Evolutionary conservation across 108 stramenopile species (phyloP), one percentile per base, ranked within the genome.

Genomic region (Cyclotella atomus): DNA sequence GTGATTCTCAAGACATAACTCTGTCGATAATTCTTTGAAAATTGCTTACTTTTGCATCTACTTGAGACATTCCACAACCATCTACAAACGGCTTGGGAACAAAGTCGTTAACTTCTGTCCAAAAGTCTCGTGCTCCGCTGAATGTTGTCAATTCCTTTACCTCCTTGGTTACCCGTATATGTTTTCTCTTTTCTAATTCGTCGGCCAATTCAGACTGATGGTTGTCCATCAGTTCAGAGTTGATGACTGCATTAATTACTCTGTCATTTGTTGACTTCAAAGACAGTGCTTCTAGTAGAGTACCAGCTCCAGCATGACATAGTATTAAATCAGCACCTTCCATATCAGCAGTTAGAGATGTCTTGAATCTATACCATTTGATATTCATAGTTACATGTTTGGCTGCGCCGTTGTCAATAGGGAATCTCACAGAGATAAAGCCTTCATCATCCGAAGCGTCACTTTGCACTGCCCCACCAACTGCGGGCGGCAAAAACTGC

Each of bases 221-320:
- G 86, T 97, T 96, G 87, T 97, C 82, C 97, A 98, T 98, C 24
- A 98, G 85, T 15, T 36, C 54, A 0, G 83, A 77, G 73, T 98
- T 98, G 52, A 97, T 95, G 0, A 96, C 94, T 4, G 95, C 97
- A 59, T 74, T 73, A 14, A 96, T 71, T 5, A 68, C 67, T 61
- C 83, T 84, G 28, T 68, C 41, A 60, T 34, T n/a, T 28, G 55
- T 20, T 38, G 54, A 20, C 3, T 65, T 17, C 34, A 67, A 61
- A 21, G 69, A 19, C 81, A 95, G 62, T 6, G 75, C 93, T 79
- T 97, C 97, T 85, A 97, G 88, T 34, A 98, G 76, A 19, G 90
- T 94, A 7, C 97, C 97, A 28, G 97, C 97, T 21, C 97, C 97
- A 3, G 97, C 95, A 75, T 98, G 97, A 53, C 86, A 88, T 12